phyloP scores from a whole-genome alignment of 2,329 filamentous ascomycete genomes.

The Microcyclospora tardicrescens region DNA sequence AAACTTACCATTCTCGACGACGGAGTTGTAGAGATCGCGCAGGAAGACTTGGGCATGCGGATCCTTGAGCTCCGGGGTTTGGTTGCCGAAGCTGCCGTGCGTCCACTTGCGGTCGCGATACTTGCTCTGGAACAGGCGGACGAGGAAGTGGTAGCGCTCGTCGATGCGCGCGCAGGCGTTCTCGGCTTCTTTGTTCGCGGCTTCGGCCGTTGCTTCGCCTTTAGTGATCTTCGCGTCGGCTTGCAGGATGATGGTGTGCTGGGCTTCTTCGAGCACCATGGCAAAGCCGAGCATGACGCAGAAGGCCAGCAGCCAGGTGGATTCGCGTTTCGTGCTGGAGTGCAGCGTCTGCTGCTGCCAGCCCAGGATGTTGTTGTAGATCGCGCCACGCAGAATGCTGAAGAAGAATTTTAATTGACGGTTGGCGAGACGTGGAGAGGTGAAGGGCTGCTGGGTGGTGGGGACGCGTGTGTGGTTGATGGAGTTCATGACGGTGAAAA shows the following conservation, averaged over 20 bases:
- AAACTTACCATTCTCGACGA: constrained; percentile 31
- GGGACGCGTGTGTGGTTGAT: constrained; percentile 26
- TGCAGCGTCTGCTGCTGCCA: constrained; percentile 36
- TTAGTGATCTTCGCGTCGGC: constrained; percentile 25
- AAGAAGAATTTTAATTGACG: constrained; percentile 40
- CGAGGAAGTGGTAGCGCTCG: constrained; percentile 30
- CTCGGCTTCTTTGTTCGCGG: constrained; percentile 19
- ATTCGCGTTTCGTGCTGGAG: constrained; percentile 27
- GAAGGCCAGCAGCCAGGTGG: constrained; percentile 35
- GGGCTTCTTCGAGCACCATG: constrained; percentile 36
- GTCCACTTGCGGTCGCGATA: constrained; percentile 31
- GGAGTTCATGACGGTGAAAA: constrained; percentile 24
- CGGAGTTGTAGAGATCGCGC: constrained; percentile 23
- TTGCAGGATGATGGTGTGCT: constrained; percentile 33
- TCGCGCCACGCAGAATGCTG: constrained; percentile 28
- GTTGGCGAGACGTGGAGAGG: constrained; percentile 33
- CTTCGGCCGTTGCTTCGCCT: constrained; percentile 16
- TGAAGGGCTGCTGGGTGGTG: constrained; percentile 10
- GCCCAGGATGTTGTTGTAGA: constrained; percentile 31
- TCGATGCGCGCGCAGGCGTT: constrained; percentile 33
- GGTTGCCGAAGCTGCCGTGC: constrained; percentile 24
- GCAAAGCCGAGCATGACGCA: constrained; percentile 34
- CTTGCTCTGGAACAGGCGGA: constrained; percentile 35
- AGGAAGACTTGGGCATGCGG: constrained; percentile 25
- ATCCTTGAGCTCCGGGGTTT: constrained; percentile 26